Evolutionary conservation across 2,329 filamentous ascomycete species (phyloP).

Genomic region (Phyllosticta citrichinensis): DNA sequence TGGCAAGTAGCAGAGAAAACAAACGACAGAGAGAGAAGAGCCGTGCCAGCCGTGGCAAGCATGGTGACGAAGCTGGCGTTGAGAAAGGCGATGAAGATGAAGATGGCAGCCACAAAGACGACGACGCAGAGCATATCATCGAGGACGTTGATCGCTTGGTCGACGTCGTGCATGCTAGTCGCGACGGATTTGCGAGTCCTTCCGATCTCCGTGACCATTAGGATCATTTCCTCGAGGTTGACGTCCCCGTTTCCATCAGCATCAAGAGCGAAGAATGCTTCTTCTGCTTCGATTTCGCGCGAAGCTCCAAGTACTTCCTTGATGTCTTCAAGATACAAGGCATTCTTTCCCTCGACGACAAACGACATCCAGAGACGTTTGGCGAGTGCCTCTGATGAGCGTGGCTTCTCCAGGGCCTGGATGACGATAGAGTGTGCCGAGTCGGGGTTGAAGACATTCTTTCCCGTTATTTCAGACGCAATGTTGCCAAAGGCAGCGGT

Average conservation of each 20-base stretch:
- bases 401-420: constrained; percentile 75
- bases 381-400: constrained; percentile 83
- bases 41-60: constrained; percentile 80
- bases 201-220: constrained; percentile 74
- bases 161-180: constrained; percentile 94
- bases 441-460: constrained; percentile 88
- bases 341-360: constrained; percentile 78
- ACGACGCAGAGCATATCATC: constrained; percentile 77
- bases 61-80: constrained; percentile 77
- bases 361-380: constrained; percentile 97
- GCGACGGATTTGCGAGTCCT: constrained; percentile 80
- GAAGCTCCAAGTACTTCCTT: constrained; percentile 73
- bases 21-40: constrained; percentile 90
- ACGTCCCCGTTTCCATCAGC: constrained; percentile 88
- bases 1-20: constrained; percentile 87
- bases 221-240: constrained; percentile 87
- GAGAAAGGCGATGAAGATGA: constrained; percentile 85
- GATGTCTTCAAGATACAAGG: constrained; percentile 71
- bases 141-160: constrained; percentile 83
- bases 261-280: constrained; percentile 74
- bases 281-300: constrained; percentile 68
- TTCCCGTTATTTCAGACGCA: constrained; percentile 88
- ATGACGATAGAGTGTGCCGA: constrained; percentile 83
- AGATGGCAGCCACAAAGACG: constrained; percentile 68
- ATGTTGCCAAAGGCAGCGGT: constrained; percentile 89